phyloP scores from a whole-genome alignment of 441 rosid species.

The Erodium moschatum region DNA sequence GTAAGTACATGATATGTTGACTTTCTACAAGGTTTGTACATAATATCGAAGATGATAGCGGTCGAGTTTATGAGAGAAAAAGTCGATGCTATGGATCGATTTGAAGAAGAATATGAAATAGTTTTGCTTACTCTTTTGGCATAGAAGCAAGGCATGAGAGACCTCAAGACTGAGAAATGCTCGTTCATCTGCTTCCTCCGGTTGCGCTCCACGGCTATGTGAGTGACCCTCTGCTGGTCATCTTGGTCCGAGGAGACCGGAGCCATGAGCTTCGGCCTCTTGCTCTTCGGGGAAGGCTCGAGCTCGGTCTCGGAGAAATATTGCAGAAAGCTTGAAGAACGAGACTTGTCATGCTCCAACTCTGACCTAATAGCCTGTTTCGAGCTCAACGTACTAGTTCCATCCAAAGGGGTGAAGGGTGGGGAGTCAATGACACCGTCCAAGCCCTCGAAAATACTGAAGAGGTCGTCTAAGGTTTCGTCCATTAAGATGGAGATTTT shows the following conservation, averaged over 20 bases:
- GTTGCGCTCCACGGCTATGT: conserved; percentile 86
- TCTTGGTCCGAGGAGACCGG: conserved; percentile 34
- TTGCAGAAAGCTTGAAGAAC: conserved; percentile 21
- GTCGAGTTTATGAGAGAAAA: too few species aligned
- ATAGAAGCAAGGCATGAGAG: conserved; percentile 92
- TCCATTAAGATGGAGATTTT: too few species aligned
- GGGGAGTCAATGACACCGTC: neutral
- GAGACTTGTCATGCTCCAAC: conserved; percentile 24
- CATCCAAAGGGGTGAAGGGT: neutral
- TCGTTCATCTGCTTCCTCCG: conserved; percentile 97
- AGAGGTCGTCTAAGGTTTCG: neutral
- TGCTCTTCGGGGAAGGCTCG: conserved; percentile 40
- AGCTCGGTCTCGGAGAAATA: conserved; percentile 27
- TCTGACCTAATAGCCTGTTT: conserved; percentile 3
- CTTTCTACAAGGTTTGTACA: too few species aligned
- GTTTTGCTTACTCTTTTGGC: conserved; percentile 69
- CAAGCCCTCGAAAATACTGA: neutral
- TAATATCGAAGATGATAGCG: too few species aligned
- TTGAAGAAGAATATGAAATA: too few species aligned
- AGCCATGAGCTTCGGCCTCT: conserved; percentile 37
- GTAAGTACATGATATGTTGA: too few species aligned
- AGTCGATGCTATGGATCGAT: too few species aligned
- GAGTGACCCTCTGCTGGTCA: conserved; percentile 60
- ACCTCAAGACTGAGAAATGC: conserved; percentile 66
- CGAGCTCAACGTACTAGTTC: neutral